Base-by-base conservation (phyloP, 495 filamentous ascomycete genomes). In the Paragyromitra xinjiangensis region DNA sequence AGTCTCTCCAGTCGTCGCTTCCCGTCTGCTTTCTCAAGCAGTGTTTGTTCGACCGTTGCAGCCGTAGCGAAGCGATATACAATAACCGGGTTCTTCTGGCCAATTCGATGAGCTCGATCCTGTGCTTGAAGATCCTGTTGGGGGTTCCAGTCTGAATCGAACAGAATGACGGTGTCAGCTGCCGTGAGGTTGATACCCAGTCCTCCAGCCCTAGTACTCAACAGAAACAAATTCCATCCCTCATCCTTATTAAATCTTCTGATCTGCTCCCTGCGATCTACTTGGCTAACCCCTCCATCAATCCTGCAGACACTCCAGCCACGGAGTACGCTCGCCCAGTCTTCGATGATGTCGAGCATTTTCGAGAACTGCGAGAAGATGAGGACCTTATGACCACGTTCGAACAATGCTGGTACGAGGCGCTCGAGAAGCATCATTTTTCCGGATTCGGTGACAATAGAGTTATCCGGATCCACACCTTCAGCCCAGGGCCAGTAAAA, bases 311-410 rank as follows among this genome's bases (percentile, higher is more conserved):
- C 87, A 16, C 89, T 87, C 93, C 93, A 97, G 7, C 84, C 84
- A 5, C 90, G 90, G 0, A 98, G 85, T 1, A 88, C 85, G 0
- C 85, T 85, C 56, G 91, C 93, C 87, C 95, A 99, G 78, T 94
- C 91, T 78, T 96, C 89, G 40, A 99, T 86, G 56, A 99, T 92
- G 81, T 98, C 94, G 4, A 99, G 89, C 80, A 96, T 94, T 2
- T 90, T 94, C 66, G 94, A 95, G 85, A 99, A 99, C 81, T 99
- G 95, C 0, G 92, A 95, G 85, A 99, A 99, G 79, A 99, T 93
- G 71, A 99, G 89, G 45, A 97, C 89, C 82, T 98, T 97, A 84
- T 98, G 95, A 42, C 89, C 90, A 45, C 89, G 88, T 6, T 86
- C 77, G 64, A 99, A 90, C 6, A 99, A 87, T 42, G 87, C 87